Evolutionary conservation across 257 asterid genomes (phyloP).

Genomic region (Oldenlandia corymbosa): DNA sequence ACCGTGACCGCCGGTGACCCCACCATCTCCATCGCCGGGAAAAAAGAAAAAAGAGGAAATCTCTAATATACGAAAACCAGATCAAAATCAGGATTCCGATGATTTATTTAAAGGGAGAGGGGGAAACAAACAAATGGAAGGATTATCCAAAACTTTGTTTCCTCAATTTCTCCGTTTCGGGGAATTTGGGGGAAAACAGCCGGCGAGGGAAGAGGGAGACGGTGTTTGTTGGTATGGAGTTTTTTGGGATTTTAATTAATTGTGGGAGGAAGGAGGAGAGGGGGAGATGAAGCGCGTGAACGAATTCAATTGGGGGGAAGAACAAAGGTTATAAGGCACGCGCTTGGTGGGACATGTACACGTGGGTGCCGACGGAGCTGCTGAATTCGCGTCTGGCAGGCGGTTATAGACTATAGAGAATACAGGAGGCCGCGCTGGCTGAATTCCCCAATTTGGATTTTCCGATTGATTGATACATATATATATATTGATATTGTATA

Average conservation of each 20-base stretch:
- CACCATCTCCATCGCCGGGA: slow-evolving; percentile 41
- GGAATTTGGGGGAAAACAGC: slow-evolving; percentile 20
- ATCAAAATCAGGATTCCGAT: neutral
- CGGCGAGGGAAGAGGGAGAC: slow-evolving; percentile 25
- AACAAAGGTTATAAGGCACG: neutral
- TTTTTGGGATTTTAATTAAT: slow-evolving; percentile 9
- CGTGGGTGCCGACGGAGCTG: neutral
- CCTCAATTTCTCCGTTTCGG: neutral
- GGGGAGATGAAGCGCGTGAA: neutral
- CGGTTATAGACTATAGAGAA: neutral
- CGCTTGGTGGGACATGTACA: neutral
- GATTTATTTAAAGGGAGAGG: neutral
- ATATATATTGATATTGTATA: no score
- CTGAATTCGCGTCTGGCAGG: neutral
- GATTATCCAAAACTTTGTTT: neutral
- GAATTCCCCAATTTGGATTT: no score
- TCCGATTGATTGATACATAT: no score
- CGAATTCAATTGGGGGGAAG: no score
- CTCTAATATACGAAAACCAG: neutral
- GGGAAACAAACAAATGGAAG: neutral
- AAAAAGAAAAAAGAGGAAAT: slow-evolving; percentile 20
- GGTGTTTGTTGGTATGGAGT: slow-evolving; percentile 1
- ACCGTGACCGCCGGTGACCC: slow-evolving; percentile 26
- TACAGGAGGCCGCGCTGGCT: no score
- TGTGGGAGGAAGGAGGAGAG: neutral